Evolutionary conservation across 225 moss, liverwort and hornwort genomes (phyloP).

Genomic region (Takakia lepidozioides): DNA sequence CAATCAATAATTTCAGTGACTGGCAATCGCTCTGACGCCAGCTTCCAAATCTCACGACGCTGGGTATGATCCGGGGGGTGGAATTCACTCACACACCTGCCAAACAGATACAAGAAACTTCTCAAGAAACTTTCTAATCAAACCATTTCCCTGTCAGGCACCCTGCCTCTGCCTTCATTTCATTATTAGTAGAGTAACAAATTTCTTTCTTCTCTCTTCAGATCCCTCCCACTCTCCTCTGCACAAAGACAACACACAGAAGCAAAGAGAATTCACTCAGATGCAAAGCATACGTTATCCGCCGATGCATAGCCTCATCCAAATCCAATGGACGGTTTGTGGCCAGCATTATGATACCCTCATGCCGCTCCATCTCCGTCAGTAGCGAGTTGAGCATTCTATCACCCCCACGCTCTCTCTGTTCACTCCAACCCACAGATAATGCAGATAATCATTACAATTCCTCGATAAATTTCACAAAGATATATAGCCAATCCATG

Average conservation of each 20-base stretch:
- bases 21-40: conserved; percentile 49
- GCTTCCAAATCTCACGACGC: conserved; percentile 59
- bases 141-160: no score
- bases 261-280: no score
- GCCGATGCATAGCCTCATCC: conserved; percentile 65
- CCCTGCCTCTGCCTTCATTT: no score
- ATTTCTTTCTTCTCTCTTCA: no score
- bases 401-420: conserved; percentile 66
- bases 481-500: no score
- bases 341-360: conserved; percentile 65
- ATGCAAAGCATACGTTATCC: conserved; percentile 35
- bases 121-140: no score
- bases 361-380: conserved; percentile 63
- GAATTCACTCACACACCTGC: conserved; percentile 61
- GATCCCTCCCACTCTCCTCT: no score
- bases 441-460: no score
- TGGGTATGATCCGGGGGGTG: conserved; percentile 56
- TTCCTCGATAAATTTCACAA: no score
- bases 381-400: conserved; percentile 51
- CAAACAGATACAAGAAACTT: neutral
- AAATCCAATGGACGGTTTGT: conserved; percentile 59
- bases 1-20: conserved; percentile 41
- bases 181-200: no score
- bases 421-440: conserved; percentile 7
- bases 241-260: no score